phyloP scores from a whole-genome alignment of 73 alveolate genomes.

The Tetrahymena elliotti region DNA sequence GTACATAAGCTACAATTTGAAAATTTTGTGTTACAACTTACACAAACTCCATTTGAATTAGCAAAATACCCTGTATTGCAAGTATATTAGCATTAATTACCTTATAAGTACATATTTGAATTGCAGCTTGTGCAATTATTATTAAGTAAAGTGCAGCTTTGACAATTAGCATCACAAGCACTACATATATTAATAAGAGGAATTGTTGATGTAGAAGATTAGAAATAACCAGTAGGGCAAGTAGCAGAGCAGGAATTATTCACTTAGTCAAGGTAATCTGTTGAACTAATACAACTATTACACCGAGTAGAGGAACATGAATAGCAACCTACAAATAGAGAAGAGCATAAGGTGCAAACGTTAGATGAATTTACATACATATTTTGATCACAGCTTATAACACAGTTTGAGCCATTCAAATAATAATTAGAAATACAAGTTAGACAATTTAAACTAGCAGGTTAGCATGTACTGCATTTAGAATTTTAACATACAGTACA shows the following conservation, averaged over 20 bases:
- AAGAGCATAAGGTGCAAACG: background rate
- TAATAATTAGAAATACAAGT: background rate
- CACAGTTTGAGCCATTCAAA: background rate
- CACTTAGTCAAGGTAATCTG: background rate
- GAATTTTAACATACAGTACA: background rate
- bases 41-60: background rate
- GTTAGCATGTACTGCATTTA: background rate
- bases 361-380: background rate
- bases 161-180: background rate
- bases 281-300: background rate
- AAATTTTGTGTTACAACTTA: background rate
- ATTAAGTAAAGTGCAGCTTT: background rate
- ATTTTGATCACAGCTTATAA: background rate
- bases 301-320: background rate
- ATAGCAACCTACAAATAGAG: background rate
- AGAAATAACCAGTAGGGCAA: background rate
- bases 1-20: background rate
- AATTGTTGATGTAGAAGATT: background rate
- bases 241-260: background rate
- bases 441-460: background rate
- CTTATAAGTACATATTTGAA: background rate
- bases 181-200: background rate
- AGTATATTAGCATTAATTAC: background rate
- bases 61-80: background rate
- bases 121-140: background rate